phyloP scores from a whole-genome alignment of 805 yeast genomes.

The Wickerhamiella siamensis region DNA sequence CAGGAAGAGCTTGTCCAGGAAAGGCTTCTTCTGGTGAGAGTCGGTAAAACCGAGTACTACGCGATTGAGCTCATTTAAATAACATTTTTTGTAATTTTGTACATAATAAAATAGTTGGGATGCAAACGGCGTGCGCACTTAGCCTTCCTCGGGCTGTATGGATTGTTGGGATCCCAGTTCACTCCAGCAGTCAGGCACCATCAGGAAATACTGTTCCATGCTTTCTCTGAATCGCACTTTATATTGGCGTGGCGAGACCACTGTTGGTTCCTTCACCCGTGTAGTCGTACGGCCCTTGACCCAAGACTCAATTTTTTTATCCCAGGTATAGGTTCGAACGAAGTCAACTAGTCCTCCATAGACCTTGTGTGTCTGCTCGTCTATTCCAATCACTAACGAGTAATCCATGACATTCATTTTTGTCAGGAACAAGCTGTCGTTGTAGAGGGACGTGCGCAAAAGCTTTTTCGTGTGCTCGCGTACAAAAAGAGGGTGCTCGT shows the following conservation, averaged over 20 bases:
- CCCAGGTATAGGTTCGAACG: slow-evolving; percentile 96
- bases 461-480: slow-evolving; percentile 80
- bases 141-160: neutral
- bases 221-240: slow-evolving; percentile 91
- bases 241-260: slow-evolving; percentile 92
- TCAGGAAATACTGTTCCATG: slow-evolving; percentile 86
- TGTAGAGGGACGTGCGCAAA: slow-evolving; percentile 79
- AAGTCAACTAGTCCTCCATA: slow-evolving; percentile 93
- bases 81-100: neutral
- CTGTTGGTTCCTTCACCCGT: slow-evolving; percentile 88
- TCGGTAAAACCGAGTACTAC: slow-evolving; percentile 46
- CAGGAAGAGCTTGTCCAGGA: slow-evolving; percentile 41
- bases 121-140: too few species aligned
- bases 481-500: slow-evolving; percentile 89
- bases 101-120: too few species aligned
- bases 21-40: slow-evolving; percentile 44
- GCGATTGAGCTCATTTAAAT: slow-evolving; percentile 18
- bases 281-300: slow-evolving; percentile 87
- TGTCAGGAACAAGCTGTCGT: slow-evolving; percentile 83
- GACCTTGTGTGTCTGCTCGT: slow-evolving; percentile 41
- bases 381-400: slow-evolving; percentile 87
- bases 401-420: slow-evolving; percentile 99
- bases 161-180: slow-evolving; percentile 8
- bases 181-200: slow-evolving; percentile 65
- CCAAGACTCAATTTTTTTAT: slow-evolving; percentile 95